Evolutionary conservation across 1,139 yeast species (phyloP), one percentile per base, ranked within the genome.

Genomic region (Ogataea hybrid): DNA sequence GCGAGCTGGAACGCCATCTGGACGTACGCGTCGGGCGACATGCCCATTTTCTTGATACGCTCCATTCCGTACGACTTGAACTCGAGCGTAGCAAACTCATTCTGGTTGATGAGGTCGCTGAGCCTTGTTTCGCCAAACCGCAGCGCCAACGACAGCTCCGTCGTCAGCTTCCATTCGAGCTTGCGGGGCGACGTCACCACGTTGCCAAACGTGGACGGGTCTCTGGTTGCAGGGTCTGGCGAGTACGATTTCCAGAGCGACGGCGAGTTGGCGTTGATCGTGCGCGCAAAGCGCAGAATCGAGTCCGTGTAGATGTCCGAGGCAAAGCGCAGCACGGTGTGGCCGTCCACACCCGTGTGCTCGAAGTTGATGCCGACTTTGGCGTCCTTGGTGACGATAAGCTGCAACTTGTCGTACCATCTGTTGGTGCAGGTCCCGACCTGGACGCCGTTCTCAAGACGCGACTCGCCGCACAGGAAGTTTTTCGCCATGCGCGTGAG

Each of bases 1-100:
- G 96, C 88, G 4, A 94, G 88, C 64, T 89, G 97, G 71, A 88
- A 88, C 14, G 90, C 85, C 94, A 89, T 88, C 64, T 89, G 97
- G 34, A 85, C 84, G 65, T 85, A 89, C 0, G 97, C 97, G 70
- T 89, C 97, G 0, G 97, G 97, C 5, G 95, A 84, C 62, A 81
- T 84, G 52, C 88, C 90, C 81, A 87, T 82, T 49, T 79, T 79
- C 59, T 89, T 89, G 58, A 89, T 88, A 48, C 78, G 75, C 39
- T 81, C 79, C 50, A 87, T 77, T 25, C 96, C 97, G 63, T 79
- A 89, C 28, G 70, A 68, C 47, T 79, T 77, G 62, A 85, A 89
- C 62, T 87, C 94, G 50, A 89, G 68, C 30, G 84, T 85, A 47
- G 79, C 82, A 62, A 89, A 86, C 62, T 89, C 97, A 61, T 89